These are phyloP conservation scores for Diaporthe helianthi DNA, from an alignment of 2,329 filamentous ascomycete genomes.

Conservation along the genomic window DNA sequence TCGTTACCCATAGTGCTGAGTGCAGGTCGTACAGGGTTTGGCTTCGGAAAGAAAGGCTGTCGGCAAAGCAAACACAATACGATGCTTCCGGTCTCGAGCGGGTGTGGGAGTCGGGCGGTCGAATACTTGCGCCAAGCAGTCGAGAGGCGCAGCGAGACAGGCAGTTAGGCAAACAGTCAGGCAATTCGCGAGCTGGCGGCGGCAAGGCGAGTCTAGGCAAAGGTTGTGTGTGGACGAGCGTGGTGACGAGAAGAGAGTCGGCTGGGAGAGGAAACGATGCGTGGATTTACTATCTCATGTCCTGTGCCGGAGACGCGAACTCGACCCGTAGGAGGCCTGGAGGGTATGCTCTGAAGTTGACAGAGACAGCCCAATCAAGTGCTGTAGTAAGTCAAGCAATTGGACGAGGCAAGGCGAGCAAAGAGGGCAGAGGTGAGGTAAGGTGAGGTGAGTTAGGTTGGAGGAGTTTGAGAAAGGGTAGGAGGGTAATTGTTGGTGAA, in stretches of 20 bases:
- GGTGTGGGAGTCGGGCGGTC: not conserved
- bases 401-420: slow-evolving; percentile 2
- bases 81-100: not conserved
- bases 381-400: slow-evolving; percentile 10
- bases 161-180: not conserved
- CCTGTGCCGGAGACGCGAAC: not conserved
- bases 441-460: slow-evolving; percentile 2
- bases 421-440: not conserved
- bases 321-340: not conserved
- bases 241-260: slow-evolving; percentile 1
- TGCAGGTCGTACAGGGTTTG: not conserved
- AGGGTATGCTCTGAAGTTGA: not conserved
- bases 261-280: slow-evolving; percentile 6
- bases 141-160: slow-evolving; percentile 2
- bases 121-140: not conserved
- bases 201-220: not conserved
- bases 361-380: slow-evolving; percentile 11
- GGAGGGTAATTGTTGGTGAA: slow-evolving; percentile 22
- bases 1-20: slow-evolving; percentile 34
- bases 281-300: slow-evolving; percentile 23
- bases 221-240: not conserved
- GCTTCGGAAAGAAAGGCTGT: not conserved
- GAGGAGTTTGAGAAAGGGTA: not conserved
- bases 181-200: slow-evolving; percentile 15
- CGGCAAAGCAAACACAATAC: not conserved